Evolutionary conservation across 2,329 filamentous ascomycete species (phyloP).

Genomic region (Lanzia echinophila): DNA sequence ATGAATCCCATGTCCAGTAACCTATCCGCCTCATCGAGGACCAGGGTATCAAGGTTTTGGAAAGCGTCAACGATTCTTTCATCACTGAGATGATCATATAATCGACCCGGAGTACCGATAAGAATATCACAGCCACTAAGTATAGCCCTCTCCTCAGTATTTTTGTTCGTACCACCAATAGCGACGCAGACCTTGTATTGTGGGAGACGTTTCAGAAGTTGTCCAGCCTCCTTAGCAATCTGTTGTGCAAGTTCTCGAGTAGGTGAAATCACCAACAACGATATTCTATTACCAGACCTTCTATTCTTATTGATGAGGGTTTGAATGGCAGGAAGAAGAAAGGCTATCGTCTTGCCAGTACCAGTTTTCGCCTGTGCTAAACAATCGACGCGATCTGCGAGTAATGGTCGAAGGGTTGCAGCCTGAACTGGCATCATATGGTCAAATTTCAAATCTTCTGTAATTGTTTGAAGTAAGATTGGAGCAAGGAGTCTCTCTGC

Average conservation of each 20-base stretch:
- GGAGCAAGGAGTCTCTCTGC: constrained; percentile 40
- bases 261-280: constrained; percentile 67
- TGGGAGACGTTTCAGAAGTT: constrained; percentile 26
- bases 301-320: constrained; percentile 45
- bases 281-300: constrained; percentile 38
- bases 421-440: constrained; percentile 91
- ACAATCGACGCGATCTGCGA: constrained; percentile 59
- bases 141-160: constrained; percentile 58
- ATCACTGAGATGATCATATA: constrained; percentile 67
- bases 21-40: constrained; percentile 94
- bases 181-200: constrained; percentile 57
- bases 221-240: constrained; percentile 68
- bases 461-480: constrained; percentile 52
- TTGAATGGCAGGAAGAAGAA: constrained; percentile 80
- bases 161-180: constrained; percentile 87
- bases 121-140: constrained; percentile 79
- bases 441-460: constrained; percentile 64
- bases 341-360: constrained; percentile 93
- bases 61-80: constrained; percentile 33
- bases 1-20: constrained; percentile 94
- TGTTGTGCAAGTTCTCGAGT: constrained; percentile 77
- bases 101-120: constrained; percentile 81
- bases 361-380: constrained; percentile 94
- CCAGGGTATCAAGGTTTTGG: constrained; percentile 74
- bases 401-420: constrained; percentile 71